Evolutionary conservation across 768 basidiomycete species (phyloP), one percentile per base, ranked within the genome.

Genomic region (Lactarius evosmus): DNA sequence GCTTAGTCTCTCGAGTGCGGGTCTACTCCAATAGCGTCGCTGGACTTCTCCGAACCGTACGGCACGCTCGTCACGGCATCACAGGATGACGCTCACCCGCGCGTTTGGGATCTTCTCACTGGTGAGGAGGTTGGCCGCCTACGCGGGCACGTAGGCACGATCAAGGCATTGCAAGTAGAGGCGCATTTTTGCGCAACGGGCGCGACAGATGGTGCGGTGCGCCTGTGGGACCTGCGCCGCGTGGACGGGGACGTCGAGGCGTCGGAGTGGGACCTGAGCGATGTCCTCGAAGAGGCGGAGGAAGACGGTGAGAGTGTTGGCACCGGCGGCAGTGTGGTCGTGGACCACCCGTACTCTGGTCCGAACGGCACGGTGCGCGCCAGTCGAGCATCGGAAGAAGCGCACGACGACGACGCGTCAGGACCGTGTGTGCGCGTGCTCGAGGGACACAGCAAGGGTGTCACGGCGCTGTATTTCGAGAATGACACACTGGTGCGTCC

Each of bases 31-130:
- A 87, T 99, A 68, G 86, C 88, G 0, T 87, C 94, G 1, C 82
- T 99, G 22, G 97, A 99, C 76, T 93, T 98, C 71, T 93, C 92
- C 11, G 96, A 98, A 72, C 97, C 97, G 6, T 99, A 99, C 70
- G 96, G 95, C 17, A 90, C 87, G 11, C 84, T 98, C 38, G 94
- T 98, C 63, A 91, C 86, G 56, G 88, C 94, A 1, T 89, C 93
- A 1, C 86, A 85, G 65, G 90, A 93, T 57, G 96, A 97, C 69
- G 78, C 88, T 14, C 85, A 91, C 61, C 94, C 95, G 2, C 86
- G 90, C 7, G 89, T 98, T 16, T 99, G 95, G 96, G 97, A 99
- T 74, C 79, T 99, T 19, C 84, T 95, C 67, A 84, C 88, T 33
- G 97, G 95, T 11, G 85, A 88, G 60, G 91, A 95, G 74, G 83